Base-by-base conservation (phyloP, 257 asterid genomes). In the Scutellaria barbata region DNA sequence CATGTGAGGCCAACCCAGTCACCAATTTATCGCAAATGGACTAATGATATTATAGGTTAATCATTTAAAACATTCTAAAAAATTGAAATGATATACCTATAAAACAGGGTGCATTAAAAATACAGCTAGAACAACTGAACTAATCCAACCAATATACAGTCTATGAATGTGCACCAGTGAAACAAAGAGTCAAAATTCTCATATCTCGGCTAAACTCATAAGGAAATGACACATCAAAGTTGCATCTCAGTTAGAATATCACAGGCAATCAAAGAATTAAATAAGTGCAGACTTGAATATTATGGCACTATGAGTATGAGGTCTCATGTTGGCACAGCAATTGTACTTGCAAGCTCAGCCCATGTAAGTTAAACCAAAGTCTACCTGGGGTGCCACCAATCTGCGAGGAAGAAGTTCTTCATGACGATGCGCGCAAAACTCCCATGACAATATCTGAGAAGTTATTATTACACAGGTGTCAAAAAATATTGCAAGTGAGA, bases 381-480 rank as follows among this genome's bases (percentile, higher is more conserved):
- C 64, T 75, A 89, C 99, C 96, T 94, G 96, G 30, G 96, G 99
- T 16, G 96, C 95, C 72, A 94, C 88, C 77, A 86, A 69, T 82
- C 91, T 83, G 57, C 99, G 91, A 42, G 93, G 87, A 77, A 94
- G 96, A 79, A 94, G 89, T 79, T 94, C 98, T 81, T 94, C 99
- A 76, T 94, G 99, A 56, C 87, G 90, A 61, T 89, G 87, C 0
- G 93, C 98, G 78, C 99, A 94, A 71, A 94, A 94, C 72, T 94
- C 99, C 99, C 99, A 94, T 37, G 95, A 88, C 60, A 89, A 78
- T 71, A 94, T 94, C 99, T 94, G 69, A 68, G 57, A 47, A 63
- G 43, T 64, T 12, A 33, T 64, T 12, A 33, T 18, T 22, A 5
- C 35, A 30, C 35, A 58, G 63, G 68, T 68, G 70, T 71, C 54